A percentile compares a stretch with the other conserved stretches of the same genome.
Evolutionary conservation across 805 yeast genomes (phyloP).

Genomic region (Hermanozyma aechmeae): DNA sequence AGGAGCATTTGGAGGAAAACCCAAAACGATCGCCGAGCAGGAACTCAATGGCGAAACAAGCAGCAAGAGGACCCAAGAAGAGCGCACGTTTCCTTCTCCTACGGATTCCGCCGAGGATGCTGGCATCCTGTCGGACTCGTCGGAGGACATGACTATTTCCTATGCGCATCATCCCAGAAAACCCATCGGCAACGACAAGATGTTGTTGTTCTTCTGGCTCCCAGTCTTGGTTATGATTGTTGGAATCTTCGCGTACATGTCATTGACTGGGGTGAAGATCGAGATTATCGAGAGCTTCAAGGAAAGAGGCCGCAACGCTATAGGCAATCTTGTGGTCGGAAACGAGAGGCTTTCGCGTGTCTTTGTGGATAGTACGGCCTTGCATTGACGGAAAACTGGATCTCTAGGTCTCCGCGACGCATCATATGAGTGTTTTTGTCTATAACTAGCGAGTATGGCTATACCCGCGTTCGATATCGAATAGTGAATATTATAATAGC

Average conservation of each 20-base stretch:
- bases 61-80: constrained; percentile 1
- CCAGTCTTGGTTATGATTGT: constrained; percentile 60
- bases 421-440: too few species aligned
- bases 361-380: too few species aligned
- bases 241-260: constrained; percentile 36
- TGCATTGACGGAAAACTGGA: too few species aligned
- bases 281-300: constrained; percentile 26
- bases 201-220: constrained; percentile 86
- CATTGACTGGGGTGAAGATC: constrained; percentile 30
- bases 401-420: too few species aligned
- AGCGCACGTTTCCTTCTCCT: constrained; percentile 1
- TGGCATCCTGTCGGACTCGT: constrained; percentile 29
- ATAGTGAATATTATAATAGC: too few species aligned
- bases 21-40: constrained; percentile 25
- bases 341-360: constrained; percentile 31
- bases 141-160: constrained; percentile 35
- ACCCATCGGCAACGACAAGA: constrained; percentile 60
- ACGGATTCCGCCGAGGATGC: constrained; percentile 16
- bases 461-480: too few species aligned
- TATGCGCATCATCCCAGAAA: constrained; percentile 36
- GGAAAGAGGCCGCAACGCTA: constrained; percentile 21
- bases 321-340: constrained; percentile 36
- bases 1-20: constrained; percentile 17
- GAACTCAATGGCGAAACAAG: constrained; percentile 15
- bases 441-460: too few species aligned